phyloP scores from a whole-genome alignment of 495 filamentous ascomycete species.

The Collariella sp. region DNA sequence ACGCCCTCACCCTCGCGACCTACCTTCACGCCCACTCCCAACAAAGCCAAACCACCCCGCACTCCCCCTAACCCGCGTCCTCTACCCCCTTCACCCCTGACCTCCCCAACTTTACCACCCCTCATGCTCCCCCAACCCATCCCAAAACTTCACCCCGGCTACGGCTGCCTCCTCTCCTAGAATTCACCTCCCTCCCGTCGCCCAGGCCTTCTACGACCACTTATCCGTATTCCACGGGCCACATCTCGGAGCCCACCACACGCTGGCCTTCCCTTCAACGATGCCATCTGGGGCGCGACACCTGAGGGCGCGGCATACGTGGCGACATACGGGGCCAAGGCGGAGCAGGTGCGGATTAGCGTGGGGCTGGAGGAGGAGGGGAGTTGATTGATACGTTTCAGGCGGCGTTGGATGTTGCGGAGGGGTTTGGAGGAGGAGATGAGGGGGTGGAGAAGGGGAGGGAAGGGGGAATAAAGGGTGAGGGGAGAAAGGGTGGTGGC shows the following conservation, averaged over 20 bases:
- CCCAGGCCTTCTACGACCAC: constrained; percentile 35
- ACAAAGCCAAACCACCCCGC: constrained; percentile 17
- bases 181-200: constrained; percentile 29
- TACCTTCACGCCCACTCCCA: constrained; percentile 25
- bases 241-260: constrained; percentile 42
- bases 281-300: constrained; percentile 26
- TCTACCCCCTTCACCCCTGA: constrained; percentile 35
- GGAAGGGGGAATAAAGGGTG: background rate
- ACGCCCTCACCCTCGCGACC: constrained; percentile 32
- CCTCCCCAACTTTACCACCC: constrained; percentile 25
- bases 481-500: too few species aligned
- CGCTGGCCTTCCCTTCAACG: constrained; percentile 35
- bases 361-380: constrained; percentile 35
- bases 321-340: constrained; percentile 22
- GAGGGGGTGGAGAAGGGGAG: background rate
- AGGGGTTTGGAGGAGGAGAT: background rate
- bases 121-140: constrained; percentile 29
- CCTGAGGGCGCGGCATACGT: constrained; percentile 16
- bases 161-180: constrained; percentile 36
- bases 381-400: constrained; percentile 28
- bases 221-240: constrained; percentile 37
- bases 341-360: constrained; percentile 31
- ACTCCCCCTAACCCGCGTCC: constrained; percentile 29
- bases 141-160: constrained; percentile 28
- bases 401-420: constrained; percentile 22